Evolutionary conservation across 352 stramenopile species (phyloP), one percentile per base, ranked within the genome.

Genomic region (Phytophthora ramorum): DNA sequence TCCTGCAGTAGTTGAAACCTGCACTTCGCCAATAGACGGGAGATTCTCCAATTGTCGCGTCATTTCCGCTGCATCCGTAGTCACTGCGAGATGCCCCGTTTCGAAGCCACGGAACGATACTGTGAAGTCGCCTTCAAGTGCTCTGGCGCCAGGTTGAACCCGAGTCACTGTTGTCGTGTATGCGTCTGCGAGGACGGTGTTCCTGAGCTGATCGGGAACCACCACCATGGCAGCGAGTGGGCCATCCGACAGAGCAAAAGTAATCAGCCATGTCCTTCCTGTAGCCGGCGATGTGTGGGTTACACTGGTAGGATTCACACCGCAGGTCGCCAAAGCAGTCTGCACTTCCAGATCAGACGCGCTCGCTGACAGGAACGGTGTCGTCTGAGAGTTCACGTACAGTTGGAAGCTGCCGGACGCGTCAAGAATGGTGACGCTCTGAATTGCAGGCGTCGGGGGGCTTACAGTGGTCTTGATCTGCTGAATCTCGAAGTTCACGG

Each of bases 31-130:
- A 16, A 97, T 73, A 0, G 71, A 93, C 8, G 74, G 73, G 3
- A 98, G 76, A 58, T 98, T 98, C 66, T 98, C 86, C 7, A 99
- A 74, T 16, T 87, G 79, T 1, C 75, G 69, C 60, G 96, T 95
- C 70, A 98, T 85, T 52, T 95, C 87, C 2, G 71, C 46, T 17
- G 70, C 60, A 4, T 57, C 80, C 24, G 83, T 79, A 7, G 66
- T 66, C 24, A 85, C 63, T 4, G 79, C 59, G 12, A 98, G 67
- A 38, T 87, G 81, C 0, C 64, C 69, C 13, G 90, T 98, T 69
- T 95, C 83, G 38, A 82, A 90, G 0, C 86, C 87, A 22, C 81
- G 73, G 34, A 96, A 97, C 1, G 82, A 80, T 2, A 97, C 62
- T 0, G 90, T 95, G 40, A 97, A 97, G 57, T 96, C 89, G 1